Conservation (phyloP, 768 basidiomycete species). For the Tricholoma terreum region DNA sequence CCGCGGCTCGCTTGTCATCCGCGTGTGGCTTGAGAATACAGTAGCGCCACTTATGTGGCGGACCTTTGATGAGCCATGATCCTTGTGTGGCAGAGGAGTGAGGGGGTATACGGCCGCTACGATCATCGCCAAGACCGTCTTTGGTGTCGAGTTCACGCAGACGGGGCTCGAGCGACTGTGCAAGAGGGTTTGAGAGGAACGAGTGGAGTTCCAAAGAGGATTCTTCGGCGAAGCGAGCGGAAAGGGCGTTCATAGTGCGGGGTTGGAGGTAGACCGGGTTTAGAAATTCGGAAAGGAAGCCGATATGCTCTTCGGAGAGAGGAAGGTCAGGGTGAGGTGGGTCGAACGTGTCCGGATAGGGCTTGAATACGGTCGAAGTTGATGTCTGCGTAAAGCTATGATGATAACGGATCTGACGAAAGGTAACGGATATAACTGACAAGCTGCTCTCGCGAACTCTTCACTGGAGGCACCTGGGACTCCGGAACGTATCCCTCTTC, state of each 20-base stretch:
- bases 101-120: conserved; percentile 53
- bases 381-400: conserved; percentile 43
- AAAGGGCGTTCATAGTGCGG: conserved; percentile 76
- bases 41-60: conserved; percentile 95
- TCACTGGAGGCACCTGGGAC: conserved; percentile 39
- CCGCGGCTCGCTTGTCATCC: conserved; percentile 36
- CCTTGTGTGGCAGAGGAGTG: conserved; percentile 62
- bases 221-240: conserved; percentile 77
- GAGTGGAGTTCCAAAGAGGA: conserved; percentile 87
- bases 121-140: conserved; percentile 60
- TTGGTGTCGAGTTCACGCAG: conserved; percentile 60
- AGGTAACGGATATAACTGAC: conserved; percentile 47
- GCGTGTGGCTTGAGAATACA: conserved; percentile 53
- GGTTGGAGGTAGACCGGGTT: conserved; percentile 88
- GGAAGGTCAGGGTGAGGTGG: conserved; percentile 48
- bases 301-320: conserved; percentile 55
- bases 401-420: conserved; percentile 9
- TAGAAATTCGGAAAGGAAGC: conserved; percentile 80
- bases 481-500: conserved; percentile 82
- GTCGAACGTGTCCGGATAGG: conserved; percentile 46
- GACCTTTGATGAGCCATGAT: conserved; percentile 75
- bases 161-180: conserved; percentile 60
- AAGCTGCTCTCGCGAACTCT: conserved; percentile 90
- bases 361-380: conserved; percentile 56
- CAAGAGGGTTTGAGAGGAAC: conserved; percentile 73